Base-by-base conservation (phyloP, 805 yeast species). In the Dipodascus albidus region DNA sequence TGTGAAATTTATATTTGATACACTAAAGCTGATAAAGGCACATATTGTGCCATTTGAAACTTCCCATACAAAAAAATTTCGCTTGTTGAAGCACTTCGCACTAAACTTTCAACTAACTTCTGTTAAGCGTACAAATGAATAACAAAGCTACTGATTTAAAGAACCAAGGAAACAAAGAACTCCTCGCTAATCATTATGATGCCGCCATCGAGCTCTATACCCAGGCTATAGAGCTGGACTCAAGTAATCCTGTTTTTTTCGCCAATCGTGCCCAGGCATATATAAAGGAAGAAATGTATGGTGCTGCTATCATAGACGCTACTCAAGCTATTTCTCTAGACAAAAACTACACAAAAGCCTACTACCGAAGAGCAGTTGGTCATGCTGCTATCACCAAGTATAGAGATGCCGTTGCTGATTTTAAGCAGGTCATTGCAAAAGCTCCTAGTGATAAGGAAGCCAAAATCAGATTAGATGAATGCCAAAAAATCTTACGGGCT, bases 211-310 rank as follows among this genome's bases (percentile, higher is more conserved):
- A 77, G 2, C 65, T 73, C 3, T 90, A 90, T 66, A 77, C 88
- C 1, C 63, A 75, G 57, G 96, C 96, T 9, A 85, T 87, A 33
- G 81, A 75, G 42, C 59, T 82, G 2, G 82, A 82, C 60, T 67
- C 75, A 11, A 59, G 70, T 2, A 79, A 82, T 41, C 82, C 91
- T 0, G 77, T 89, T n/a, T 82, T 79, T 59, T 85, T 70, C 62
- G 81, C 95, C 20, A 90, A 90, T 68, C 73, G 96, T 59, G 96
- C 96, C 0, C 93, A 88, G 65, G 96, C 88, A 0, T 83, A 89
- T 60, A 80, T 91, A 63, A 87, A 88, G 62, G 67, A 82, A 53
- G 99, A 91, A 66, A 83, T 83, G 61, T 90, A 84, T 66, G 98
- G 96, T 2, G 74, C 80, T 52, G 95, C 96, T 0, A 77, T 90